Percentiles rank a stretch among this genome's conserved stretches.
These are phyloP conservation scores for Roridomyces roridus DNA, from an alignment of 768 basidiomycete species.

Conservation along the genomic window DNA sequence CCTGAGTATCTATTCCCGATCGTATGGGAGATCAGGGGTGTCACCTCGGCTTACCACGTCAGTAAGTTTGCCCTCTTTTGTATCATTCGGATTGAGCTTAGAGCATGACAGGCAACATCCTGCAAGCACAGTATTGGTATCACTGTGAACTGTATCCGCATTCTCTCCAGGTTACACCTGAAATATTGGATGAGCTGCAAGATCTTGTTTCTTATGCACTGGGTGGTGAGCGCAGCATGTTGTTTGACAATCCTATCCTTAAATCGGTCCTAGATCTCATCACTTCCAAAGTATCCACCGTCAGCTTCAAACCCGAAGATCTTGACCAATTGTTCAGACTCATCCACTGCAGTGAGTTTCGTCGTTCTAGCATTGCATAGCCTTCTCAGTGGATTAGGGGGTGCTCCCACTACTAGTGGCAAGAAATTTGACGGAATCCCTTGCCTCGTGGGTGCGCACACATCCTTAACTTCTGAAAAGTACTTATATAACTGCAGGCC, in stretches of 20 bases:
- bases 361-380: neutral
- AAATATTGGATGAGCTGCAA: slow-evolving; percentile 39
- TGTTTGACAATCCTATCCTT: neutral
- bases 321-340: slow-evolving; percentile 44
- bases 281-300: slow-evolving; percentile 44
- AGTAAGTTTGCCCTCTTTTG: slow-evolving; percentile 36
- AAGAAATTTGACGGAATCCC: slow-evolving; percentile 1
- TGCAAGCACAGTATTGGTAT: slow-evolving; percentile 51
- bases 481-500: slow-evolving; percentile 32
- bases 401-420: neutral
- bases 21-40: slow-evolving; percentile 38
- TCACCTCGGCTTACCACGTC: slow-evolving; percentile 43
- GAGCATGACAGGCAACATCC: slow-evolving; percentile 37
- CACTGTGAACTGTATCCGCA: slow-evolving; percentile 41
- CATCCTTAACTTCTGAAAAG: no score
- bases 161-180: slow-evolving; percentile 18
- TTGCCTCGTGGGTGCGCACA: slow-evolving; percentile 35
- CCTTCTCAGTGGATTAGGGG: no score
- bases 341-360: slow-evolving; percentile 29
- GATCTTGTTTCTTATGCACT: slow-evolving; percentile 43
- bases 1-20: slow-evolving; percentile 40
- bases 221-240: slow-evolving; percentile 32
- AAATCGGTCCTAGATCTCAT: slow-evolving; percentile 36
- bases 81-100: neutral
- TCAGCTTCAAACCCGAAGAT: slow-evolving; percentile 24